Evolutionary conservation across 805 yeast species (phyloP), one percentile per base, ranked within the genome.

Genomic region (Scheffersomyces lignosus): DNA sequence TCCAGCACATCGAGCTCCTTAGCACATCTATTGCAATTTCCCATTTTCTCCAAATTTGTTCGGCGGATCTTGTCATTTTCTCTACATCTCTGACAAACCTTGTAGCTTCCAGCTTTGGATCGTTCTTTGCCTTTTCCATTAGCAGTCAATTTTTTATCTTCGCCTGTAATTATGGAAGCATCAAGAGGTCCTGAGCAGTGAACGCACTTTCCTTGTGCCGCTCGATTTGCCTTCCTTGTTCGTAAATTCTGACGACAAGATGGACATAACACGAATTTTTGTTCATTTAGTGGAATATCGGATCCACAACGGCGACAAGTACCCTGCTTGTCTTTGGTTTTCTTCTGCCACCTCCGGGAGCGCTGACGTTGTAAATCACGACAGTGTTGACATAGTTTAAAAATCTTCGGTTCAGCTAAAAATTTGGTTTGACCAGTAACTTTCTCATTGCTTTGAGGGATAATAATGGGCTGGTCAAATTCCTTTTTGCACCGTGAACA

Each of bases 31-130:
- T 78, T 80, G 51, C 87, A 81, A 36, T 74, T 70, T 10, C 85
- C 84, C 48, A 67, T 58, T 40, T 70, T 71, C 49, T 80, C 86
- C 41, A 81, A 57, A 34, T 71, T 71, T 22, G 75, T 65, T 40
- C 87, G 58, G 44, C 87, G 64, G 31, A 73, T 59, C 50, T 75
- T 78, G 51, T 80, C 87, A 46, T 77, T 79, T 31, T 69, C 75
- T 40, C 87, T 65, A 54, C 87, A 81, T 44, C 85, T 62, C 41
- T 71, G 63, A 51, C 87, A 81, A n/a, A 81, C 87, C 51, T 80
- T 81, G 57, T 64, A 81, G 35, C 65, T 67, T 14, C 52, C 57
- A 24, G 43, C 16, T 25, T 45, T 50, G 24, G 48, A 40, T 27
- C 55, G 49, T 25, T 54, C 56, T 38, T 51, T 52, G 3, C 40